Evolutionary conservation across 495 filamentous ascomycete genomes (phyloP).

Genomic region (Penicillium canariense): DNA sequence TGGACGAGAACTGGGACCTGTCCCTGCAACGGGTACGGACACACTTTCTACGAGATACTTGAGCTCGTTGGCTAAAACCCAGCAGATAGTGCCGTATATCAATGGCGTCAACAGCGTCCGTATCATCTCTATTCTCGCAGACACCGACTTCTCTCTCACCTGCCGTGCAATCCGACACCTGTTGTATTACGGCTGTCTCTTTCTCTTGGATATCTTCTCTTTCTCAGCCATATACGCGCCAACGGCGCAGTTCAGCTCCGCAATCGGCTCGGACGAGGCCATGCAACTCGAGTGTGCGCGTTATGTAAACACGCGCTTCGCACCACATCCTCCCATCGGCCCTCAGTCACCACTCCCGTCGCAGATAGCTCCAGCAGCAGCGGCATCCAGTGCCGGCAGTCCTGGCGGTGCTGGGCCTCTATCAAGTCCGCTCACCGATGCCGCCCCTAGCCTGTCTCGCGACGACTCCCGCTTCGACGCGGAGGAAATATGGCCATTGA

Average conservation of each 20-base stretch:
- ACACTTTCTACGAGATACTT: background rate
- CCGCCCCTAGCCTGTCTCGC: constrained; percentile 18
- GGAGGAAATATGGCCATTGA: constrained; percentile 47
- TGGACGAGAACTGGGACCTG: constrained; percentile 88
- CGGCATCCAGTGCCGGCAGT: constrained; percentile 12
- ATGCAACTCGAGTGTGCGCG: constrained; percentile 82
- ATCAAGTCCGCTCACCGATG: constrained; percentile 22
- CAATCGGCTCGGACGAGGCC: constrained; percentile 63
- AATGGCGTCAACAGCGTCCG: constrained; percentile 87
- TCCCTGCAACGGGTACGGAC: constrained; percentile 67
- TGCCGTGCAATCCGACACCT: constrained; percentile 83
- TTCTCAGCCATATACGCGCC: constrained; percentile 88
- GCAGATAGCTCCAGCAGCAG: constrained; percentile 2
- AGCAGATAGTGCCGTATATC: constrained; percentile 71
- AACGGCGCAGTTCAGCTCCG: constrained; percentile 69
- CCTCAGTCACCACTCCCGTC: constrained; percentile 20
- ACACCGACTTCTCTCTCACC: constrained; percentile 79
- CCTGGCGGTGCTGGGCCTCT: constrained; percentile 13
- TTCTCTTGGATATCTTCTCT: constrained; percentile 89
- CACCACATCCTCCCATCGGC: constrained; percentile 31
- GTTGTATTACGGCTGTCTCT: constrained; percentile 82
- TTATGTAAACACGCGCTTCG: constrained; percentile 63
- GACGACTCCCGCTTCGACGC: constrained; percentile 31
- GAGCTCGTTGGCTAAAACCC: background rate
- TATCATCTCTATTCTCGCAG: constrained; percentile 76